Conservation (phyloP, 208 protist genomes). For the Willaertia magna region DNA sequence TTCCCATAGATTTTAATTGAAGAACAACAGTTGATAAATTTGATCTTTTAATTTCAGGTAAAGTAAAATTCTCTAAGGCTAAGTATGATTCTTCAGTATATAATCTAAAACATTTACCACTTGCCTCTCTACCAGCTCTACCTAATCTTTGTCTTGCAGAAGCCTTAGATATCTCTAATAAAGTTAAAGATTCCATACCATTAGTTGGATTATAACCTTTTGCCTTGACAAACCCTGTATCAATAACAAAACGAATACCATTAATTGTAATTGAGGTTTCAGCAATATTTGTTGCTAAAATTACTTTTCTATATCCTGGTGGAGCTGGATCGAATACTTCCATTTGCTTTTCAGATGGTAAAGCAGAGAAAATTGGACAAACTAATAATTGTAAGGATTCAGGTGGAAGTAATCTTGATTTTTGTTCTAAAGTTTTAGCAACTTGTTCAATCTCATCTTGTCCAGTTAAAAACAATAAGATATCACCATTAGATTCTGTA, state of each 20-base stretch:
- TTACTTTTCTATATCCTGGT: slow-evolving; percentile 60
- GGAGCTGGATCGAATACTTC: slow-evolving; percentile 70
- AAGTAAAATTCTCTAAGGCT: neutral
- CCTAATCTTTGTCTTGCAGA: slow-evolving; percentile 53
- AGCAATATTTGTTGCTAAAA: slow-evolving; percentile 89
- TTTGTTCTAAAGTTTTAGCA: slow-evolving; percentile 11
- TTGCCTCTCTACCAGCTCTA: slow-evolving; percentile 39
- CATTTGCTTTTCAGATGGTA: slow-evolving; percentile 66
- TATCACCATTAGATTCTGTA: slow-evolving; percentile 13
- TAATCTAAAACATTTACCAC: slow-evolving; percentile 55
- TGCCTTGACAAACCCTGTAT: slow-evolving; percentile 77
- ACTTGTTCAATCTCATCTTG: slow-evolving; percentile 36
- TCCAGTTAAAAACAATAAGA: slow-evolving; percentile 47
- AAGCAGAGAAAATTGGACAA: slow-evolving; percentile 66
- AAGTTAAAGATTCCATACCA: slow-evolving; percentile 59
- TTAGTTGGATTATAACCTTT: slow-evolving; percentile 57
- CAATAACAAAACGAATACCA: slow-evolving; percentile 83
- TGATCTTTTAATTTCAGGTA: slow-evolving; percentile 29
- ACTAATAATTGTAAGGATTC: slow-evolving; percentile 43
- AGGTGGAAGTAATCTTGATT: neutral
- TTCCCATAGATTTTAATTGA: slow-evolving; percentile 19
- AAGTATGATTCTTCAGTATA: slow-evolving; percentile 67
- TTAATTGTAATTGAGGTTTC: slow-evolving; percentile 90
- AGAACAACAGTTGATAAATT: slow-evolving; percentile 26
- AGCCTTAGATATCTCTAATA: slow-evolving; percentile 55